phyloP scores from a whole-genome alignment of 345 rosid genomes.

The Pelargonium nanum region DNA sequence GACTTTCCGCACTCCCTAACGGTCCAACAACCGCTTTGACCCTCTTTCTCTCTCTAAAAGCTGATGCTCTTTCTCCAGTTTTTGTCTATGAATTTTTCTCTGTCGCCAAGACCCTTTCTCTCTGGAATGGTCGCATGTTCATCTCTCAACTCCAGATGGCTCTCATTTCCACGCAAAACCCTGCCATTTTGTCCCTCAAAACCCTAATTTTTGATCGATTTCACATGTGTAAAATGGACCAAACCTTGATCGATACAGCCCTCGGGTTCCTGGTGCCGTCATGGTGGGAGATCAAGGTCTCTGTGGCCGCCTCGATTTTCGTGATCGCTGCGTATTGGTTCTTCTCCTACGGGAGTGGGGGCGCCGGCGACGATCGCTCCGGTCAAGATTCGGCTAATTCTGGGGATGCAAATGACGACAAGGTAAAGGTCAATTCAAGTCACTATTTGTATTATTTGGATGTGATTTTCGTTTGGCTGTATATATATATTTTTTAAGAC shows the following conservation, averaged over 20 bases:
- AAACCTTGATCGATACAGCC: conserved; percentile 26
- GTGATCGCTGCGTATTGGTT: conserved; percentile 52
- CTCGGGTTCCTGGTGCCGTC: conserved; percentile 58
- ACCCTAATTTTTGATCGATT: not conserved
- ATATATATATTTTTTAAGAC: no score
- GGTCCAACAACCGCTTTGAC: not conserved
- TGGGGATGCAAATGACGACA: conserved; percentile 41
- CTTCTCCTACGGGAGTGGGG: conserved; percentile 32
- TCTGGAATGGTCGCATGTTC: not conserved
- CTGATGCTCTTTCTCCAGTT: not conserved
- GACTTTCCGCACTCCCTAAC: not conserved
- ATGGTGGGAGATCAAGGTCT: conserved; percentile 79
- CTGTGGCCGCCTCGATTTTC: conserved; percentile 52
- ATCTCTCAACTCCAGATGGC: not conserved
- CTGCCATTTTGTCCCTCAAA: not conserved
- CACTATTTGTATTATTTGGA: no score
- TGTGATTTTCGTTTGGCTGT: no score
- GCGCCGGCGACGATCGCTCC: conserved; percentile 39
- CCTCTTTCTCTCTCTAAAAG: not conserved
- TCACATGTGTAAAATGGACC: not conserved
- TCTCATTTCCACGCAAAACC: not conserved
- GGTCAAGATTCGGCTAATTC: conserved; percentile 29
- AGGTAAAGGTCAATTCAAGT: conserved; percentile 39
- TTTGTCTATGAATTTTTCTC: not conserved
- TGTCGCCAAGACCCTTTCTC: not conserved